Evolutionary conservation across 495 filamentous ascomycete genomes (phyloP).

Genomic region (Penicillium antarcticum): DNA sequence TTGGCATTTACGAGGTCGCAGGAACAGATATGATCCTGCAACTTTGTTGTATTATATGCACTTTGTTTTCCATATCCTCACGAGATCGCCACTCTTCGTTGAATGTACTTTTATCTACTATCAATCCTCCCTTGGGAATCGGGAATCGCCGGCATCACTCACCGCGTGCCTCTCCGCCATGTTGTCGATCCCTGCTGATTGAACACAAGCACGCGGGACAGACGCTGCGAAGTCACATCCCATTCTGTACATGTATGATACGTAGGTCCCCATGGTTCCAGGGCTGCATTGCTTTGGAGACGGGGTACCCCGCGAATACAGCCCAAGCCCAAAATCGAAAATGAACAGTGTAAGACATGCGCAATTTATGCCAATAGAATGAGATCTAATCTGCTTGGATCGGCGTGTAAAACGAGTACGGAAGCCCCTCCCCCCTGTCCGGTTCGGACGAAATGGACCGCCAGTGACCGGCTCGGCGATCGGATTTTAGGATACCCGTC

Average conservation of each 20-base stretch:
- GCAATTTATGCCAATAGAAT: background rate
- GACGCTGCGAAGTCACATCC: background rate
- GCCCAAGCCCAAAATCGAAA: too few species aligned
- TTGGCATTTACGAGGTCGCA: constrained; percentile 29
- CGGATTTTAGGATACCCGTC: background rate
- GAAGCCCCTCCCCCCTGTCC: background rate
- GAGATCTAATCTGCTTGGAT: background rate
- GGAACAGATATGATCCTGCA: constrained; percentile 4
- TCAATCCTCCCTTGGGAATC: background rate
- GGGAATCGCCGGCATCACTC: background rate
- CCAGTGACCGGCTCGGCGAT: background rate
- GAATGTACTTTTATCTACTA: constrained; percentile 22
- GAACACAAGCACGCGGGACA: background rate
- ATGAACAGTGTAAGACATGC: too few species aligned
- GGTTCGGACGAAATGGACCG: constrained; percentile 9
- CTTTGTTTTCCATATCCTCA: constrained; percentile 35
- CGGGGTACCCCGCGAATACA: background rate
- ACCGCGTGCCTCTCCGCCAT: background rate
- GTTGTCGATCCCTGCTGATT: constrained; percentile 13
- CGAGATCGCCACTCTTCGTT: constrained; percentile 43
- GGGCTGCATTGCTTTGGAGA: too few species aligned
- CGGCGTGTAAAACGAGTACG: background rate
- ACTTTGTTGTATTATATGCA: constrained; percentile 25
- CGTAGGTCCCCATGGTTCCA: background rate
- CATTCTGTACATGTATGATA: background rate